These are phyloP conservation scores for Mycena alexandri DNA, from an alignment of 768 basidiomycete genomes.

Conservation along the genomic window DNA sequence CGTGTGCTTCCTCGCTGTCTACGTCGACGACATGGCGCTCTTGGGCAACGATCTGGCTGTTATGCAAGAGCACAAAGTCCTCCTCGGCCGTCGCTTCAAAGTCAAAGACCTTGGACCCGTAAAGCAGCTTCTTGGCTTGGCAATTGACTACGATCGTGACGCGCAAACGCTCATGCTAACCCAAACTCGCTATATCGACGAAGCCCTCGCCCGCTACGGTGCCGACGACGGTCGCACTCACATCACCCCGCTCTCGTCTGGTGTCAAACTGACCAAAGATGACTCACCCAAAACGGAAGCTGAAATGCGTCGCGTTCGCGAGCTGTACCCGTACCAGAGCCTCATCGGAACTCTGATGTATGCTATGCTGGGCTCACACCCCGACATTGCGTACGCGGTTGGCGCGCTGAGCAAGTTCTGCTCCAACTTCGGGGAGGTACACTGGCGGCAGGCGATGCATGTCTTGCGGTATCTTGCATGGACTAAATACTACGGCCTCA, in stretches of 20 bases:
- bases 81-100: conserved; percentile 35
- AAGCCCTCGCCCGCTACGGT: no score
- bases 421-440: conserved; percentile 36
- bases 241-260: conserved; percentile 27
- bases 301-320: no score
- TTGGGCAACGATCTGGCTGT: background rate
- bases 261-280: no score
- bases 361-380: conserved; percentile 41
- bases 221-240: background rate
- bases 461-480: conserved; percentile 42
- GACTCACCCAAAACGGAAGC: no score
- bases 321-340: no score
- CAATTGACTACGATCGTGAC: conserved; percentile 29
- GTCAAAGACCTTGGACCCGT: conserved; percentile 33
- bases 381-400: conserved; percentile 49
- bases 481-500: conserved; percentile 11
- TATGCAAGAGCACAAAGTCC: conserved; percentile 12
- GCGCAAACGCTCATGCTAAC: conserved; percentile 29
- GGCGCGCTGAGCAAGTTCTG: conserved; percentile 50
- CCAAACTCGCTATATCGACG: conserved; percentile 36
- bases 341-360: no score
- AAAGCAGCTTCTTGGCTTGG: conserved; percentile 35
- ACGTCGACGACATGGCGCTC: conserved; percentile 39
- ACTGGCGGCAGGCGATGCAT: conserved; percentile 47
- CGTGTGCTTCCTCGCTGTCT: conserved; percentile 35